phyloP scores from a whole-genome alignment of 192 early-diverging fungal genomes.

The Spizellomyces sp. region DNA sequence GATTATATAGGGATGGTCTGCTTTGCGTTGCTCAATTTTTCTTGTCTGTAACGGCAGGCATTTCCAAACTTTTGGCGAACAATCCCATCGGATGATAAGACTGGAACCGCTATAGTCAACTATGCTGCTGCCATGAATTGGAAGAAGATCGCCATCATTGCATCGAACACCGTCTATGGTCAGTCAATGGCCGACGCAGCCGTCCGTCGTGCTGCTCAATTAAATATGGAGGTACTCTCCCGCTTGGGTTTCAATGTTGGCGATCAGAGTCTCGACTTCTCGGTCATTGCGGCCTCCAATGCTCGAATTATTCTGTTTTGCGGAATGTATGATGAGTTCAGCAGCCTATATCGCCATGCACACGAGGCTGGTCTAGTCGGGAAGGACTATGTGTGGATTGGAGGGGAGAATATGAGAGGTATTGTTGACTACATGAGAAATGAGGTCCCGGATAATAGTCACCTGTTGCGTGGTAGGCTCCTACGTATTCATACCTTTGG shows the following conservation, averaged over 20 bases:
- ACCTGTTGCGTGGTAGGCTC: too few relatives aligned
- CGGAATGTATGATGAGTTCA: conserved; percentile 17
- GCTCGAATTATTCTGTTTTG: conserved; percentile 11
- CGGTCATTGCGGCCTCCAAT: not conserved
- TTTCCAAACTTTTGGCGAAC: conserved; percentile 25
- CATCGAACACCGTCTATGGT: conserved; percentile 9
- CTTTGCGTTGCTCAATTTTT: too few relatives aligned
- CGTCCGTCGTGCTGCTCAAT: not conserved
- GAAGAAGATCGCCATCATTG: conserved; percentile 8
- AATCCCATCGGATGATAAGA: conserved; percentile 7
- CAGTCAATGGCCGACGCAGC: conserved; percentile 17
- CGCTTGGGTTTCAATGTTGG: conserved; percentile 11
- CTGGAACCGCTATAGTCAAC: not conserved
- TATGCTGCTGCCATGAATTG: conserved; percentile 9
- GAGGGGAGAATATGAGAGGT: not conserved
- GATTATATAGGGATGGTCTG: too few relatives aligned
- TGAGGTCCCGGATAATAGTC: too few relatives aligned
- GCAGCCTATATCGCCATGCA: conserved; percentile 3
- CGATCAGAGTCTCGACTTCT: not conserved
- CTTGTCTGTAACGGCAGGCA: not conserved
- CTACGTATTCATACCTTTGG: too few relatives aligned
- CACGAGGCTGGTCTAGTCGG: conserved; percentile 4
- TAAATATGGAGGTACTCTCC: not conserved
- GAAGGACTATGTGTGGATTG: conserved; percentile 6
- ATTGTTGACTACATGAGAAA: not conserved